Conservation (phyloP, 2,329 filamentous ascomycete genomes). For the Colletotrichum sp. region DNA sequence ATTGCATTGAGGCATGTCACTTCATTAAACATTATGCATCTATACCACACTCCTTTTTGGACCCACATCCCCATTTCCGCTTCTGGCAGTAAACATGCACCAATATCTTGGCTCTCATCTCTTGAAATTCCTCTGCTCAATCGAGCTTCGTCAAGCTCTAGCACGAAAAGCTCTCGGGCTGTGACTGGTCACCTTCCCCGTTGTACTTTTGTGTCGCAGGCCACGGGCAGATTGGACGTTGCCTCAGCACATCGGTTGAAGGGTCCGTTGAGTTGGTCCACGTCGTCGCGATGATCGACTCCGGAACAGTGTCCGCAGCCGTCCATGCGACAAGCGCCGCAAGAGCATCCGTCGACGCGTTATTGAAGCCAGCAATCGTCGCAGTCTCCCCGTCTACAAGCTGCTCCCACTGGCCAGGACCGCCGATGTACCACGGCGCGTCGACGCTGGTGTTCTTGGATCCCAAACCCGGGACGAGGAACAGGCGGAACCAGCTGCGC, state of each 20-base stretch:
- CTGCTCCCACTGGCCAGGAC: slow-evolving; percentile 27
- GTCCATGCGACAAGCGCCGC: slow-evolving; percentile 42
- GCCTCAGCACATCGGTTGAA: slow-evolving; percentile 42
- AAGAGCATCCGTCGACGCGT: slow-evolving; percentile 39
- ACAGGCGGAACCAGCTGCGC: slow-evolving; percentile 54
- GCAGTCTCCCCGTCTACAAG: slow-evolving; percentile 17
- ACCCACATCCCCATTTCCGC: background rate
- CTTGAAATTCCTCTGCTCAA: background rate
- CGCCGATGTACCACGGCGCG: slow-evolving; percentile 45
- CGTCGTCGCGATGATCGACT: slow-evolving; percentile 37
- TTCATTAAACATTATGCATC: slow-evolving; percentile 7
- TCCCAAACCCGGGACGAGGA: slow-evolving; percentile 53
- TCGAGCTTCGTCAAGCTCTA: background rate
- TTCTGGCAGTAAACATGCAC: background rate
- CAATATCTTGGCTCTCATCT: background rate
- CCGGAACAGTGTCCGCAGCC: slow-evolving; percentile 33
- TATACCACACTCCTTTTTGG: background rate
- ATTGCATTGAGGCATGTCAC: background rate
- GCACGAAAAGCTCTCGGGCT: slow-evolving; percentile 1
- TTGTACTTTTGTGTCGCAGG: slow-evolving; percentile 21
- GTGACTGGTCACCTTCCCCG: background rate
- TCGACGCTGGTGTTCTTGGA: slow-evolving; percentile 40
- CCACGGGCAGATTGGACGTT: slow-evolving; percentile 50
- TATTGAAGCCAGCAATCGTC: slow-evolving; percentile 36
- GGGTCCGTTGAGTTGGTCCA: slow-evolving; percentile 29